These are phyloP conservation scores for Avena eriantha DNA, from an alignment of 176 grass and related monocot genomes.

Conservation along the genomic window DNA sequence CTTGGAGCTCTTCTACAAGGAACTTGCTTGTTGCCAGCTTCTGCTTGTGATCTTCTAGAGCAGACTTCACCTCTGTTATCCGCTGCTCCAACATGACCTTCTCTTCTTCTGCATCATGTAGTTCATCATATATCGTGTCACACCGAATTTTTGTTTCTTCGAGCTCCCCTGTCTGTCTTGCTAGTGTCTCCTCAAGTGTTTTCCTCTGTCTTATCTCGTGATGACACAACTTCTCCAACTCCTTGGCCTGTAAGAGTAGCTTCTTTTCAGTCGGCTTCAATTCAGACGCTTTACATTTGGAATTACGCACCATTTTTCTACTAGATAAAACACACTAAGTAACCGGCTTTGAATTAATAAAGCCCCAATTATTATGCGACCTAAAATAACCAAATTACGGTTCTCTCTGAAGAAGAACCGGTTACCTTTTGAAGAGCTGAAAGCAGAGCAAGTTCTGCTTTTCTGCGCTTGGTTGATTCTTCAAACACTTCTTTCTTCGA, in stretches of 20 bases:
- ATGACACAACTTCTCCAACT: conserved; percentile 44
- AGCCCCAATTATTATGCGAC: not conserved
- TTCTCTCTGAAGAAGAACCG: conserved; percentile 20
- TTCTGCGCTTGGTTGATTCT: conserved; percentile 65
- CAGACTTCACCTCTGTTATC: conserved; percentile 44
- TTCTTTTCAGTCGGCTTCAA: no score
- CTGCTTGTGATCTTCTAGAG: conserved; percentile 47
- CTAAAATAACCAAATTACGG: not conserved
- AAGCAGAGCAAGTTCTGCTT: conserved; percentile 59
- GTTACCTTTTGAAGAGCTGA: conserved; percentile 61
- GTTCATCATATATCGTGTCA: not conserved
- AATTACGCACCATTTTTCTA: no score
- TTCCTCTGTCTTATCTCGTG: conserved; percentile 57
- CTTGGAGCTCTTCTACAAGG: conserved; percentile 36
- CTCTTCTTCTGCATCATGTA: conserved; percentile 24
- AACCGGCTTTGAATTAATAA: no score
- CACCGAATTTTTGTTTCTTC: conserved; percentile 44
- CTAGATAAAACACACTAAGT: no score
- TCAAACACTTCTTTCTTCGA: conserved; percentile 70
- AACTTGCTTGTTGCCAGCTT: conserved; percentile 36
- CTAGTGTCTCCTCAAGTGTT: conserved; percentile 45
- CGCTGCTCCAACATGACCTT: conserved; percentile 30
- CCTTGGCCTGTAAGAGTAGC: no score
- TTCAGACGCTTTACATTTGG: no score
- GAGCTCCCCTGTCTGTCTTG: conserved; percentile 46